Percentiles rank a stretch among this genome's conserved stretches.
These are phyloP conservation scores for Paramecium tetraurelia DNA, from an alignment of 73 alveolate species.

Conservation along the genomic window DNA sequence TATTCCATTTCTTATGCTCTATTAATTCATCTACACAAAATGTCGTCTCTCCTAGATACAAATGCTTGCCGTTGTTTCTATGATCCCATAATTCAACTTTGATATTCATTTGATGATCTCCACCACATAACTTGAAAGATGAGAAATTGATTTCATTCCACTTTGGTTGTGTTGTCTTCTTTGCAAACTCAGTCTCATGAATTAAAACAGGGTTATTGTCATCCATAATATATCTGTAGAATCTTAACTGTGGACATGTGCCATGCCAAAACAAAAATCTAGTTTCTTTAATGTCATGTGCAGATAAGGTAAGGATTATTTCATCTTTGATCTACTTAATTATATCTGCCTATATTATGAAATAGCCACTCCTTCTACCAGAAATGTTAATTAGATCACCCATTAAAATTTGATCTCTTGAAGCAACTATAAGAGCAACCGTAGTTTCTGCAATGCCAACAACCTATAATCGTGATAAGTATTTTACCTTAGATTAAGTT, in stretches of 20 bases:
- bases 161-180: background rate
- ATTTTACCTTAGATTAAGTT: background rate
- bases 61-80: slow-evolving; percentile 30
- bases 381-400: slow-evolving; percentile 28
- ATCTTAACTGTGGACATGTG: slow-evolving; percentile 16
- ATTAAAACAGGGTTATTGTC: slow-evolving; percentile 41
- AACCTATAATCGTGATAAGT: background rate
- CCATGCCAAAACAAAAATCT: slow-evolving; percentile 59
- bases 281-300: background rate
- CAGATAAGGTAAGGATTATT: background rate
- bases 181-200: slow-evolving; percentile 41
- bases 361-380: slow-evolving; percentile 57
- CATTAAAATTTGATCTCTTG: slow-evolving; percentile 55
- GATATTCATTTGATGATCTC: slow-evolving; percentile 53
- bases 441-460: slow-evolving; percentile 69
- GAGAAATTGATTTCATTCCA: background rate
- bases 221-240: slow-evolving; percentile 35
- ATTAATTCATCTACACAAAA: background rate
- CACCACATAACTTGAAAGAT: slow-evolving; percentile 50
- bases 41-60: slow-evolving; percentile 44
- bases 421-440: slow-evolving; percentile 67
- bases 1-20: background rate
- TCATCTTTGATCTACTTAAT: slow-evolving; percentile 64
- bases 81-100: slow-evolving; percentile 60
- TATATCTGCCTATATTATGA: slow-evolving; percentile 67